Evolutionary conservation across 371 early-diverging fungal genomes (phyloP).

Genomic region (Nematocida sp.): DNA sequence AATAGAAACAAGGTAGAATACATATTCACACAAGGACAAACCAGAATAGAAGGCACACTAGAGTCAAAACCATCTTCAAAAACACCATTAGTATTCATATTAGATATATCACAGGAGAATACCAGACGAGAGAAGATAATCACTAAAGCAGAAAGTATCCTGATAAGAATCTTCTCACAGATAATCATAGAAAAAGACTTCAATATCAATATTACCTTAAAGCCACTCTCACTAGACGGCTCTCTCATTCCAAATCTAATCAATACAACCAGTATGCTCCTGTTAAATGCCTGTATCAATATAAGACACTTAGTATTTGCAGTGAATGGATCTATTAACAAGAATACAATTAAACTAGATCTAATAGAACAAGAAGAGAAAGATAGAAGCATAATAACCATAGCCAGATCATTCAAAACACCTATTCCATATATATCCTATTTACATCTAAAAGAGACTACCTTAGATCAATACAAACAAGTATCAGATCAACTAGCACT

Average conservation of each 20-base stretch:
- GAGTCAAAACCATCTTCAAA: too few species aligned
- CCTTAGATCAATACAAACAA: too few species aligned
- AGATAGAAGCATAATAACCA: constrained; percentile 26
- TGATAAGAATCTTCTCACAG: constrained; percentile 3
- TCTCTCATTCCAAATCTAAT: constrained; percentile 26
- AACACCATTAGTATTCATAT: too few species aligned
- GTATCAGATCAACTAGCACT: too few species aligned
- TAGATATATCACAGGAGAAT: too few species aligned
- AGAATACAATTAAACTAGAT: neutral
- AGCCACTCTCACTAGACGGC: constrained; percentile 2
- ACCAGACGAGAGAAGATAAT: too few species aligned
- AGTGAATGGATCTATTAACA: neutral
- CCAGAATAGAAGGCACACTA: too few species aligned
- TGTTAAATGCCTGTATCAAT: neutral
- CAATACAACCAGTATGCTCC: constrained; percentile 17
- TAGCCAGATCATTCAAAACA: neutral
- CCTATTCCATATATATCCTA: too few species aligned
- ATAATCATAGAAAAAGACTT: constrained; percentile 10
- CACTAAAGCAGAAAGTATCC: neutral
- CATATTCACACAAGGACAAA: too few species aligned
- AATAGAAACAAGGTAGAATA: too few species aligned
- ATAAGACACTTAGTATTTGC: constrained; percentile 31
- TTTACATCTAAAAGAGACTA: too few species aligned
- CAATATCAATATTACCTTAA: neutral
- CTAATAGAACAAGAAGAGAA: constrained; percentile 16